Evolutionary conservation across 495 filamentous ascomycete genomes (phyloP), one percentile per base, ranked within the genome.

Genomic region (Lentithecium fluviatile): DNA sequence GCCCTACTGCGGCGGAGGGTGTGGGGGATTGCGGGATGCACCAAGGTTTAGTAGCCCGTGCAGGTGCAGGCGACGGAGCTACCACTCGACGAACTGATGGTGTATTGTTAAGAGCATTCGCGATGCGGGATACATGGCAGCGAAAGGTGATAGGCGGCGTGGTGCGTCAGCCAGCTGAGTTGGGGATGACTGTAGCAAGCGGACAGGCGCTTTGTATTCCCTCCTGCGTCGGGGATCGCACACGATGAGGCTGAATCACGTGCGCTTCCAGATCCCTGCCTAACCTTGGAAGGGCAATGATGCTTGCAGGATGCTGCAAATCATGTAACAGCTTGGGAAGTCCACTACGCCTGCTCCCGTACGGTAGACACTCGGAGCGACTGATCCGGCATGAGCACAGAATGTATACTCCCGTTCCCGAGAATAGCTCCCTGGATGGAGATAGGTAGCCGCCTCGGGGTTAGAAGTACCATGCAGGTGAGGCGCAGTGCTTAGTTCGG

Each of bases 171-270:
- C 40, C 40, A 43, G 40, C 40, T 43, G 40, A 20, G 40, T 43
- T 6, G 19, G 40, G 13, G 40, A 43, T n/a, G 15, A n/a, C 40
- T 4, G 40, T 43, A 15, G 36, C 36, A 8, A 15, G 36, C 15
- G 36, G 40, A 20, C 15, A 15, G 13, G 15, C 13, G 40, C 40
- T 43, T 43, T 43, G 40, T 5, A 43, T 43, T 43, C 5, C 40
- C 40, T 43, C 19, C 19, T 20, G 19, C 36, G 13, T 43, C 40
- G 40, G 40, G 40, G 40, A 43, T 6, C 13, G 40, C 6, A 20
- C 13, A 15, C 15, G 40, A 43, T 43, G 40, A 43, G 40, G 40
- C 40, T 43, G 40, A 43, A 43, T 43, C 40, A 43, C 40, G 40
- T 43, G 40, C 40, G 5, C 4, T 20, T 6, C 6, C 15, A 43